Evolutionary conservation across 352 stramenopile genomes (phyloP).

Genomic region (Ophiocytium majus): DNA sequence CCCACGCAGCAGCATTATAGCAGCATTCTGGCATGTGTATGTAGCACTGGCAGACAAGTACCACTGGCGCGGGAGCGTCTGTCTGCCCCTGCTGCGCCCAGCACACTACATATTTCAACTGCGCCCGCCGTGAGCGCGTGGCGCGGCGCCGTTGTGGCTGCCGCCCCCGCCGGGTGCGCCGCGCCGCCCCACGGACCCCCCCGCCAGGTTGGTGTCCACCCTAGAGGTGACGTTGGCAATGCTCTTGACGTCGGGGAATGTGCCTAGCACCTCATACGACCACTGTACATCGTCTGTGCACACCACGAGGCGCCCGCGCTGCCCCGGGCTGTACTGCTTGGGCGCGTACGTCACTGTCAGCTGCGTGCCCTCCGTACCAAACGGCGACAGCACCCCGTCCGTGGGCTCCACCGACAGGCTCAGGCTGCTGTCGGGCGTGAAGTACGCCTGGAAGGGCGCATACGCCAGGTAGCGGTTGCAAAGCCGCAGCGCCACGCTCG

Average conservation of each 20-base stretch:
- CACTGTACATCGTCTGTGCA: conserved; percentile 50
- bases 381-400: conserved; percentile 42
- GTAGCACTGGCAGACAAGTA: too few relatives aligned
- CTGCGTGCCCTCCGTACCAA: conserved; percentile 44
- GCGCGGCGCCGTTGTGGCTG: too few relatives aligned
- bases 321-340: conserved; percentile 31
- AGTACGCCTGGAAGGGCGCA: conserved; percentile 46
- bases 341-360: conserved; percentile 49
- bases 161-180: too few relatives aligned
- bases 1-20: too few relatives aligned
- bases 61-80: too few relatives aligned
- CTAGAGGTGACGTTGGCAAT: background rate
- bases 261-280: conserved; percentile 5
- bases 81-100: too few relatives aligned
- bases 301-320: conserved; percentile 45
- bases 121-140: too few relatives aligned
- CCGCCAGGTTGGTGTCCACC: background rate
- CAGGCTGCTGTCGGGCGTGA: conserved; percentile 40
- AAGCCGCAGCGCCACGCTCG: conserved; percentile 32
- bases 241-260: background rate
- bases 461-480: conserved; percentile 47
- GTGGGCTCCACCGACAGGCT: conserved; percentile 43
- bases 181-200: background rate
- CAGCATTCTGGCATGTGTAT: too few relatives aligned
- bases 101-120: too few relatives aligned